A percentile compares a stretch with the other conserved stretches of the same genome.
Evolutionary conservation across 2,329 filamentous ascomycete species (phyloP).

Genomic region (Gyromitra esculenta): DNA sequence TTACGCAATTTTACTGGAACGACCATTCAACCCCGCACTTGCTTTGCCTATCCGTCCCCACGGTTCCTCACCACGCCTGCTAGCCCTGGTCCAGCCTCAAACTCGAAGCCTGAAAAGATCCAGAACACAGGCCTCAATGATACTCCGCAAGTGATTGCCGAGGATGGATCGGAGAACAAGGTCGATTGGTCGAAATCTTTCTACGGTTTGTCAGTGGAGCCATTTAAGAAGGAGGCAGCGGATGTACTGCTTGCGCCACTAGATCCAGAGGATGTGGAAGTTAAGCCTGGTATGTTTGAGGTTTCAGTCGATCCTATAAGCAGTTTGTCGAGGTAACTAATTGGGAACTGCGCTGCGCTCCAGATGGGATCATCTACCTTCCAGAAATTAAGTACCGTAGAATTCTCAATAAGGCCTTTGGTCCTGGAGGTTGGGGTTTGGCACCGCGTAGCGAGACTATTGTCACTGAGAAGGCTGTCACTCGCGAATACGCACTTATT

Average conservation of each 20-base stretch:
- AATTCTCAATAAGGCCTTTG: slow-evolving; percentile 89
- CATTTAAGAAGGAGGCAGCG: slow-evolving; percentile 76
- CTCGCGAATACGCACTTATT: slow-evolving; percentile 91
- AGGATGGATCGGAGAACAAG: slow-evolving; percentile 62
- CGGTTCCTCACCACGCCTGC: slow-evolving; percentile 31
- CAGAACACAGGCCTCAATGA: slow-evolving; percentile 64
- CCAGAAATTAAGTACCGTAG: slow-evolving; percentile 98
- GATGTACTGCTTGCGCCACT: slow-evolving; percentile 75
- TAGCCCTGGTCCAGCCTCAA: slow-evolving; percentile 25
- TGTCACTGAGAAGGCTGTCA: slow-evolving; percentile 81
- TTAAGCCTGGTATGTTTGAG: slow-evolving; percentile 73
- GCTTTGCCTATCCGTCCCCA: neutral
- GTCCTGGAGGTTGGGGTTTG: slow-evolving; percentile 93
- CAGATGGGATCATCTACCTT: slow-evolving; percentile 90
- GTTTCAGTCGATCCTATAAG: neutral
- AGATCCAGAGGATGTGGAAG: slow-evolving; percentile 81
- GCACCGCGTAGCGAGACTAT: slow-evolving; percentile 86
- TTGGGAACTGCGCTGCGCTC: neutral
- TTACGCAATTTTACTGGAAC: slow-evolving; percentile 13
- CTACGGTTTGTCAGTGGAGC: slow-evolving; percentile 76
- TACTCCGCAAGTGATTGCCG: slow-evolving; percentile 64
- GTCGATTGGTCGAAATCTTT: slow-evolving; percentile 87
- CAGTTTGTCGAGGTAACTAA: neutral
- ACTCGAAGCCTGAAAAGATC: slow-evolving; percentile 34
- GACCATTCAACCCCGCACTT: slow-evolving; percentile 29